Base-by-base conservation (phyloP, 2,329 filamentous ascomycete genomes). In the Zasmidium citrigriseum region DNA sequence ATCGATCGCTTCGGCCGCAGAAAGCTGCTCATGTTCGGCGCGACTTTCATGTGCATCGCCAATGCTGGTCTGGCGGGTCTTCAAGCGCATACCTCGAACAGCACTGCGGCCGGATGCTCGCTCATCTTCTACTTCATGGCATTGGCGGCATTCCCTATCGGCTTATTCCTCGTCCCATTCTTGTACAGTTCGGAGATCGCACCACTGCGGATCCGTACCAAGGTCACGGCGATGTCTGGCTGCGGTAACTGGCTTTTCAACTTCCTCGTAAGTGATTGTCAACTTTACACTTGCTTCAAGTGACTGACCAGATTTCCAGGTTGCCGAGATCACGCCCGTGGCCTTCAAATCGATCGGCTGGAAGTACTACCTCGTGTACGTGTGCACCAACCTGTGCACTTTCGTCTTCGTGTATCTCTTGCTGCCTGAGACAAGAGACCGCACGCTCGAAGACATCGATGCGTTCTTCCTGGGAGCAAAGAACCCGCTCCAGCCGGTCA, bases 201-300 rank as follows among this genome's bases (percentile, higher is more conserved):
- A 7, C 70, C 71, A 2, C 55, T 71, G 20, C 49, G 64, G 2
- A 70, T 72, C 24, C 52, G 70, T 25, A 60, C 70, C 0, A 64
- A 68, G 49, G 68, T 69, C 2, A 70, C 70, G 4, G 70, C 68
- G 2, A 68, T 73, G 55, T 76, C 78, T 0, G 80, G 80, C 0
- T 77, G 75, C 5, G 78, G 77, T 5, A 86, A 86, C 72, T 86
- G 83, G 83, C 81, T 86, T 46, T 86, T 86, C 71, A 87, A 87
- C 22, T 72, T 69, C 47, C 47, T 68, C 34, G 34, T 41, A 41
- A 11, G 34, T 41, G 4, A 41, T n/a, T 16, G 12, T 16, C 34
- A 41, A 29, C 27, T 14, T 16, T 4, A 41, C 34, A 41, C 34
- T n/a, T n/a, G 18, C 34, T n/a, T 16, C 7, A 29, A 29, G 7